Conservation (phyloP, 2,329 filamentous ascomycete species). For the Colletotrichum sp. region DNA sequence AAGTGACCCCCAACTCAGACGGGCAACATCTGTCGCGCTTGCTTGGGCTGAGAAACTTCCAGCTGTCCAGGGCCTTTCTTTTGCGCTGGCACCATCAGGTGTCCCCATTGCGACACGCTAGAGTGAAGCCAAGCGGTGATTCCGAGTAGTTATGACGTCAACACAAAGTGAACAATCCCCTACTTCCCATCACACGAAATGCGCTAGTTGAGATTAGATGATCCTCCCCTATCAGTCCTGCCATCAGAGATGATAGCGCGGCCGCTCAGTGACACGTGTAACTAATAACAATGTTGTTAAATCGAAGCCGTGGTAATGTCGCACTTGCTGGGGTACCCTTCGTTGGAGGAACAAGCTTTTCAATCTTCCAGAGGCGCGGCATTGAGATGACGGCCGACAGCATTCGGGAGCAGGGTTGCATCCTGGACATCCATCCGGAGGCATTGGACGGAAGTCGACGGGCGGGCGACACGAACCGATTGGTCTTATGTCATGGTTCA, state of each 20-base stretch:
- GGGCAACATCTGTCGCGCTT: not conserved
- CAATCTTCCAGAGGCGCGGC: not conserved
- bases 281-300: not conserved
- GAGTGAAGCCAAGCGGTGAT: not conserved
- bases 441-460: not conserved
- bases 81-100: not conserved
- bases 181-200: not conserved
- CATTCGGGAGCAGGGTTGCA: not conserved
- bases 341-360: not conserved
- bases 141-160: constrained; percentile 8
- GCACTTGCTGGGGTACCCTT: constrained; percentile 1
- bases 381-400: not conserved
- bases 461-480: not conserved
- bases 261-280: not conserved
- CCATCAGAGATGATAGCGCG: not conserved
- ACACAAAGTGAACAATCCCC: not conserved
- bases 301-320: not conserved
- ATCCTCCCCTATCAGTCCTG: not conserved
- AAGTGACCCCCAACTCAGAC: not conserved
- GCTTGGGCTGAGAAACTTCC: not conserved
- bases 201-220: constrained; percentile 13
- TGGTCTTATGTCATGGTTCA: not conserved
- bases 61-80: not conserved
- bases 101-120: not conserved
- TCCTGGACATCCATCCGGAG: not conserved